Evolutionary conservation across 768 basidiomycete species (phyloP).

Genomic region (Termitomyces sp.): DNA sequence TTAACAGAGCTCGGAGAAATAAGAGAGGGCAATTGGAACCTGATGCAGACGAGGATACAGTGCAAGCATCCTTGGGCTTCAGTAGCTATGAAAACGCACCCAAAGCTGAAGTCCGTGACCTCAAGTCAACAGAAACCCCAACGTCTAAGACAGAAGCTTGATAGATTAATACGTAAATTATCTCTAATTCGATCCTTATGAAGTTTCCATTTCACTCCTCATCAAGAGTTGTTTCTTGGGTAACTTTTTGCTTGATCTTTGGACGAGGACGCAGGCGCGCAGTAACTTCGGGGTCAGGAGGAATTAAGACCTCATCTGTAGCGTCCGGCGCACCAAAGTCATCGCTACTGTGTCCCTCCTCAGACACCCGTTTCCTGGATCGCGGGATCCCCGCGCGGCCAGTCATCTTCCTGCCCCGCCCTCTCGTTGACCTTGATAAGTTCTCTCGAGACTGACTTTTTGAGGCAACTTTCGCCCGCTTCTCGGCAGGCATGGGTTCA

Average conservation of each 20-base stretch:
- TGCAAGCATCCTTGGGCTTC: conserved; percentile 80
- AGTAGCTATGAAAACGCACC: conserved; percentile 52
- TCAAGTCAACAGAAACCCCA: background rate
- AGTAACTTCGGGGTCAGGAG: conserved; percentile 15
- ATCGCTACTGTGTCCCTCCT: background rate
- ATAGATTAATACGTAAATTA: conserved; percentile 8
- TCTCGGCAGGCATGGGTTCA: conserved; percentile 18
- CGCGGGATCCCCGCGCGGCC: conserved; percentile 1
- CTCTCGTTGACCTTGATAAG: conserved; percentile 4
- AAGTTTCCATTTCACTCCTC: background rate
- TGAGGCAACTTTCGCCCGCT: conserved; percentile 18
- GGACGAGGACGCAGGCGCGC: conserved; percentile 27
- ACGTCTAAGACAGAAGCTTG: background rate
- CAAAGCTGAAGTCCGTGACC: conserved; percentile 25
- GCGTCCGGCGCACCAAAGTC: background rate
- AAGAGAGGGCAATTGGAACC: conserved; percentile 83
- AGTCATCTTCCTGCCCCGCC: conserved; percentile 7
- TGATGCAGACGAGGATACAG: conserved; percentile 74
- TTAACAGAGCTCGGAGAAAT: conserved; percentile 76
- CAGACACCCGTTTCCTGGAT: conserved; percentile 5
- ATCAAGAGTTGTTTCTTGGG: background rate
- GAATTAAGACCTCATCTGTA: conserved; percentile 4
- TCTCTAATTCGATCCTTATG: background rate
- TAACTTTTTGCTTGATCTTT: conserved; percentile 16
- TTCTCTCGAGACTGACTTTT: conserved; percentile 9